Percentiles rank a stretch among this genome's conserved stretches.
phyloP scores from a whole-genome alignment of 2,329 filamentous ascomycete species.

The Tolypocladium tropicale region DNA sequence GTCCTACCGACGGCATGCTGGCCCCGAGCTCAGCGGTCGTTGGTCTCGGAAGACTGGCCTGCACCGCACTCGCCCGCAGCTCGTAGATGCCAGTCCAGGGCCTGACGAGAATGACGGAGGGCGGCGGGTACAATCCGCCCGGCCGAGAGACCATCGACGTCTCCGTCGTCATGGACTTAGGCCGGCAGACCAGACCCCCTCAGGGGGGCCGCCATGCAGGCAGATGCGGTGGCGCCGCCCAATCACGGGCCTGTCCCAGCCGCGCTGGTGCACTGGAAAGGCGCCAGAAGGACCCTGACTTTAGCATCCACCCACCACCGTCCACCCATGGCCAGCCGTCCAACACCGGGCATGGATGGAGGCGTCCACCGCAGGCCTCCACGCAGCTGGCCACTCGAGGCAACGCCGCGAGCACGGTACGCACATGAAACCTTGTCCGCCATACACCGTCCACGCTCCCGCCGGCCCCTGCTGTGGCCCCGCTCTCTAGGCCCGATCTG shows the following conservation, averaged over 20 bases:
- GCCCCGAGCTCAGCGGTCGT: neutral
- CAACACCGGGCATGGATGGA: too few relatives aligned
- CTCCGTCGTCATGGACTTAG: neutral
- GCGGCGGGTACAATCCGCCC: too few relatives aligned
- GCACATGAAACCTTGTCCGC: neutral
- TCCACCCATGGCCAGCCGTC: too few relatives aligned
- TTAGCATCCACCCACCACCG: neutral
- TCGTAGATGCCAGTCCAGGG: too few relatives aligned
- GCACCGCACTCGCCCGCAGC: neutral
- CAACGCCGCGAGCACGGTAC: too few relatives aligned
- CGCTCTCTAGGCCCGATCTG: constrained; percentile 13
- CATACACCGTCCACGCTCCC: neutral
- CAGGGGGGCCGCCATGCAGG: neutral
- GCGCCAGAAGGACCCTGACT: neutral
- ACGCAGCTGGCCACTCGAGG: too few relatives aligned
- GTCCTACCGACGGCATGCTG: too few relatives aligned
- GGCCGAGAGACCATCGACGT: neutral
- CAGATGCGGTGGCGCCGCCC: neutral
- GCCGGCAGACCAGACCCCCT: neutral
- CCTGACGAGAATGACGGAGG: too few relatives aligned
- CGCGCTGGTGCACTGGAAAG: neutral
- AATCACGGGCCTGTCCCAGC: neutral
- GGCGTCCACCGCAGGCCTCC: neutral
- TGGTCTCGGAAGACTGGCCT: neutral
- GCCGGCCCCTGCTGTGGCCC: neutral